Percentiles rank a stretch among this genome's conserved stretches.
phyloP scores from a whole-genome alignment of 306 rosid genomes.

The Ormosia emarginata region DNA sequence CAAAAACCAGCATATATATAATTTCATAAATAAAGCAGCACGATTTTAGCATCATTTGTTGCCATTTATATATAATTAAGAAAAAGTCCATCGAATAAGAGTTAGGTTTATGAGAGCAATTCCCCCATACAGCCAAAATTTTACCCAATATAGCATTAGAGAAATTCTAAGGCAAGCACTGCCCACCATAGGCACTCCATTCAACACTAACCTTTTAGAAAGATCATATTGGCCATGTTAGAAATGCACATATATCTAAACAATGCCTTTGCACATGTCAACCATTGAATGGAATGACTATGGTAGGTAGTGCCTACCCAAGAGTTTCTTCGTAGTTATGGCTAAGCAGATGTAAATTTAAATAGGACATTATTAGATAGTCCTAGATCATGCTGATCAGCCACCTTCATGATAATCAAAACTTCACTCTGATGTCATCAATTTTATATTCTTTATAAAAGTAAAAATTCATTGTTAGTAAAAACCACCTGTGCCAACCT shows the following conservation, averaged over 20 bases:
- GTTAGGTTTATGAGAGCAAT: neutral
- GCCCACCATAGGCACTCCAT: neutral
- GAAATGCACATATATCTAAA: neutral
- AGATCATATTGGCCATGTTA: neutral
- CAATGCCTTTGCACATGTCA: neutral
- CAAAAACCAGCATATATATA: neutral
- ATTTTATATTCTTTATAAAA: neutral
- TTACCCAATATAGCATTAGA: neutral
- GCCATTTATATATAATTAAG: neutral
- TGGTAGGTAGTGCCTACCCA: neutral
- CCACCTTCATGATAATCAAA: conserved; percentile 14
- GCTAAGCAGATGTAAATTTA: neutral
- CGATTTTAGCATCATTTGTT: neutral
- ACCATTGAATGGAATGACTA: neutral
- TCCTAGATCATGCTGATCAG: neutral
- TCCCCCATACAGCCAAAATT: neutral
- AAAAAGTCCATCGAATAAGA: neutral
- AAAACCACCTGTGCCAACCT: conserved; percentile 85
- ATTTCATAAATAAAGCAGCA: neutral
- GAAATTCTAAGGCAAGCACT: neutral
- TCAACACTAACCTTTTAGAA: neutral
- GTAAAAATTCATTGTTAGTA: neutral
- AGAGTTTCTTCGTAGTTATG: neutral
- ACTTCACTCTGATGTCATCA: neutral
- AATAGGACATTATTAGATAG: neutral